Evolutionary conservation across 2,329 filamentous ascomycete genomes (phyloP).

Genomic region (Ceratocystis huliohia): DNA sequence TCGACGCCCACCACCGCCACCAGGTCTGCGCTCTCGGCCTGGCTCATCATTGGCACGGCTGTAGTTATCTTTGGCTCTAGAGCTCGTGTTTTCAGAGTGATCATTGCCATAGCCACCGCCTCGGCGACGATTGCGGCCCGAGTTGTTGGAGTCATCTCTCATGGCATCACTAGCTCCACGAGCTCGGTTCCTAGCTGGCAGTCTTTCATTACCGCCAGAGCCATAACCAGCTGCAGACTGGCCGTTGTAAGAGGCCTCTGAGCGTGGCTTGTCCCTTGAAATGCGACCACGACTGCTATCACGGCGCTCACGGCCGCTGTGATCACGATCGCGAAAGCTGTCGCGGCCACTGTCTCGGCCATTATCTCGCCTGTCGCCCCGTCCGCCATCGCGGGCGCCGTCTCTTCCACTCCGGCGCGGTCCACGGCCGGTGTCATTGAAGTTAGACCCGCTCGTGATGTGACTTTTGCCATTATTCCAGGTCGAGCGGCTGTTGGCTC

Average conservation of each 20-base stretch:
- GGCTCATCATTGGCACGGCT: background rate
- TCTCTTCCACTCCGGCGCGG: background rate
- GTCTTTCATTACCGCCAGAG: constrained; percentile 9
- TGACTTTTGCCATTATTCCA: constrained; percentile 5
- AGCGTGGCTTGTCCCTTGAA: background rate
- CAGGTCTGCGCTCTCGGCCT: constrained; percentile 3
- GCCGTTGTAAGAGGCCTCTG: background rate
- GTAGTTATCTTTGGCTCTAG: background rate
- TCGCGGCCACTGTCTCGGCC: background rate
- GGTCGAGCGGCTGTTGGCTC: background rate
- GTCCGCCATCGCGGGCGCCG: background rate
- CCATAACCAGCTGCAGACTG: constrained; percentile 1
- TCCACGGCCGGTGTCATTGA: background rate
- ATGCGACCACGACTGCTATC: background rate
- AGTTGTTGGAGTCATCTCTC: background rate
- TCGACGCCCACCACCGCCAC: constrained; percentile 6
- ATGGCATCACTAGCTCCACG: background rate
- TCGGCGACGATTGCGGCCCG: background rate
- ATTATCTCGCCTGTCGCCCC: background rate
- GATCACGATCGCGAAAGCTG: background rate
- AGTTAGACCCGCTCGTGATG: background rate
- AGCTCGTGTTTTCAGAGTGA: background rate
- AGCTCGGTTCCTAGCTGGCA: background rate
- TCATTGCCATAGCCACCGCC: background rate
- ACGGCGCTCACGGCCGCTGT: background rate